Base-by-base conservation (phyloP, 2,329 filamentous ascomycete genomes). In the Huntiella omanensis region DNA sequence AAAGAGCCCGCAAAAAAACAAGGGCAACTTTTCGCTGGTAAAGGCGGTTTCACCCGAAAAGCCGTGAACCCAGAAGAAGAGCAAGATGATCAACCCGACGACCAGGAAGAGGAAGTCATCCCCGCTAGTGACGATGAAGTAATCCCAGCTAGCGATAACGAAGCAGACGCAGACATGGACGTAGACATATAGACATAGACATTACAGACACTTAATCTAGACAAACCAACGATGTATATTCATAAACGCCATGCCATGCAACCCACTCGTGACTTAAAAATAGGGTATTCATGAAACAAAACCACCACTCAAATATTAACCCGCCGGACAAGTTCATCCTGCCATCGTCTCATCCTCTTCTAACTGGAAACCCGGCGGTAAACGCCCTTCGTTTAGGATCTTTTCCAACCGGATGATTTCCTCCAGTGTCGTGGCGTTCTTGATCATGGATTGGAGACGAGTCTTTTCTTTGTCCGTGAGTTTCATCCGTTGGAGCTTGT, bases 381-480 rank as follows among this genome's bases (percentile, higher is more conserved):
- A 70, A 57, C 83, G 70, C 1, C 91, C 91, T 61, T 96, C 88
- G 52, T 83, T 83, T 53, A 96, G 64, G 62, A 91, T 84, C 67
- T 88, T 93, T 67, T 98, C 91, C 58, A 98, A 61, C 54, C 76
- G 72, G 48, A 84, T 80, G 58, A 98, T 92, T 65, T 96, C 91
- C 54, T 86, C 80, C 57, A 98, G 61, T 57, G 81, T 93, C 60
- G 80, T 86, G 4, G 91, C 88, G 57, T 83, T 84, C 62, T 77
- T 77, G 61, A 98, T 93, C 64, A 88, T 71, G 57, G 85, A 80
- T 63, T 92, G 79, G 51, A 96, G 74, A 52, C 76, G 74, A 68
- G 80, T 81, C 67, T 80, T 82, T 71, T 98, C 91, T 58, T 78
- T 78, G 34, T 88, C 85, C 3, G 87, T 95, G 54, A 94, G 68